Percentiles rank a stretch among this genome's conserved stretches.
Evolutionary conservation across 208 protist species (phyloP).

Genomic region (Trypanosomatidae sp.): DNA sequence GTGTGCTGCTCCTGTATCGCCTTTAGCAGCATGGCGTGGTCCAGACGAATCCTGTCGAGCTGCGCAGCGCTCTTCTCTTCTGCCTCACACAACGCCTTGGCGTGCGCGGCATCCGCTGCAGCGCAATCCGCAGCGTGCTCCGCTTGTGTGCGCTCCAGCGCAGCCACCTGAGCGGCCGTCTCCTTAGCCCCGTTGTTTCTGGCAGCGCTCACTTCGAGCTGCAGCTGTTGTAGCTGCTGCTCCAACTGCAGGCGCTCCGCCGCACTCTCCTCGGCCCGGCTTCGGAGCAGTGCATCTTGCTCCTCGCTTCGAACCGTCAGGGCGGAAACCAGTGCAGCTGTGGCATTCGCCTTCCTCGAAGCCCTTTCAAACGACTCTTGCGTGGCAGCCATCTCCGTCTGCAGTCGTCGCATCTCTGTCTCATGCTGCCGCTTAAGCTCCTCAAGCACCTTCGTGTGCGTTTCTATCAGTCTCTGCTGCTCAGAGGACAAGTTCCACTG

Average conservation of each 20-base stretch:
- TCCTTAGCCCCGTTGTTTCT: constrained; percentile 7
- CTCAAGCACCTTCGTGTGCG: constrained; percentile 30
- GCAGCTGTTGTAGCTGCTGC: constrained; percentile 24
- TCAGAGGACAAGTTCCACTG: constrained; percentile 9
- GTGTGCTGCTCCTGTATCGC: constrained; percentile 25
- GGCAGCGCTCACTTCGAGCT: constrained; percentile 16
- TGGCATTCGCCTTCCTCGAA: not conserved
- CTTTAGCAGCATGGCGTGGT: constrained; percentile 21
- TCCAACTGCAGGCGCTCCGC: constrained; percentile 25
- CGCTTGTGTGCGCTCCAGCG: constrained; percentile 21
- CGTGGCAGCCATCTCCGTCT: constrained; percentile 3
- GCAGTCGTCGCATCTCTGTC: constrained; percentile 16
- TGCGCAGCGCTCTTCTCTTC: constrained; percentile 10
- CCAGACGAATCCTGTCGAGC: constrained; percentile 4
- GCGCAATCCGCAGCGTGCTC: constrained; percentile 12
- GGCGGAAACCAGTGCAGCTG: constrained; percentile 3
- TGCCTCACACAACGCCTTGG: constrained; percentile 14
- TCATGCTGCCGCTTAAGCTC: constrained; percentile 20
- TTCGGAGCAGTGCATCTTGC: constrained; percentile 9
- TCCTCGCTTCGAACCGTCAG: constrained; percentile 15
- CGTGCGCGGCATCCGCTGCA: constrained; percentile 17
- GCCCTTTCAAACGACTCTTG: constrained; percentile 7
- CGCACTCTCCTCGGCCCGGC: constrained; percentile 15
- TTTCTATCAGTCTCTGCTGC: constrained; percentile 18
- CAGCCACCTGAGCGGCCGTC: constrained; percentile 12